Conservation (phyloP, 1,284 basidiomycete species). For the Peniophora sp. region DNA sequence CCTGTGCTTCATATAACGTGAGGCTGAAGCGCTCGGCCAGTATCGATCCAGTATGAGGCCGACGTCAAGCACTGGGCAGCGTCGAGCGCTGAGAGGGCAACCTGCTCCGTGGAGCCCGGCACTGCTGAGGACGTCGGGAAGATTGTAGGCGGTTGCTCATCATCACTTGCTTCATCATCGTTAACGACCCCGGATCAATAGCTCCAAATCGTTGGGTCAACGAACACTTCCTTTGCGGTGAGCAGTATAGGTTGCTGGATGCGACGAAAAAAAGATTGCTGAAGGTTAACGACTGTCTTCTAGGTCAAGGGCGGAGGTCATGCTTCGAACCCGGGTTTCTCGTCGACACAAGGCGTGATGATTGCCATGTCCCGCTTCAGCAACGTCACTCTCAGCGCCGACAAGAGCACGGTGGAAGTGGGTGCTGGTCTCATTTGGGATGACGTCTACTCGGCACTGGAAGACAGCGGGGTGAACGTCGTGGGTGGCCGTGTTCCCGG, state of each 20-base stretch:
- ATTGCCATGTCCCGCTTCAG: constrained; percentile 47
- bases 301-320: constrained; percentile 53
- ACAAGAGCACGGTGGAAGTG: constrained; percentile 31
- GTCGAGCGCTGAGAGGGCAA: constrained; percentile 32
- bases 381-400: constrained; percentile 31
- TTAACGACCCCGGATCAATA: constrained; percentile 3
- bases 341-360: constrained; percentile 48
- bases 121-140: constrained; percentile 34
- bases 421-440: constrained; percentile 53
- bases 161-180: too few species aligned
- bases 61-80: constrained; percentile 37
- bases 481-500: constrained; percentile 45
- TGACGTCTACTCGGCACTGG: constrained; percentile 43
- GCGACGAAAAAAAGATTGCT: too few species aligned
- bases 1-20: not conserved
- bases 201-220: constrained; percentile 36
- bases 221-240: constrained; percentile 31
- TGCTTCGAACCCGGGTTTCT: constrained; percentile 38
- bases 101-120: constrained; percentile 43
- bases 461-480: constrained; percentile 36
- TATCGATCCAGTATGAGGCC: constrained; percentile 21
- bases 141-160: constrained; percentile 22
- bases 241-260: constrained; percentile 5
- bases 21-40: constrained; percentile 5
- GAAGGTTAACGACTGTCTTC: not conserved